Percentiles rank a stretch among this genome's conserved stretches.
These are phyloP conservation scores for Citrullus amarus DNA, from an alignment of 306 rosid genomes.

Conservation along the genomic window DNA sequence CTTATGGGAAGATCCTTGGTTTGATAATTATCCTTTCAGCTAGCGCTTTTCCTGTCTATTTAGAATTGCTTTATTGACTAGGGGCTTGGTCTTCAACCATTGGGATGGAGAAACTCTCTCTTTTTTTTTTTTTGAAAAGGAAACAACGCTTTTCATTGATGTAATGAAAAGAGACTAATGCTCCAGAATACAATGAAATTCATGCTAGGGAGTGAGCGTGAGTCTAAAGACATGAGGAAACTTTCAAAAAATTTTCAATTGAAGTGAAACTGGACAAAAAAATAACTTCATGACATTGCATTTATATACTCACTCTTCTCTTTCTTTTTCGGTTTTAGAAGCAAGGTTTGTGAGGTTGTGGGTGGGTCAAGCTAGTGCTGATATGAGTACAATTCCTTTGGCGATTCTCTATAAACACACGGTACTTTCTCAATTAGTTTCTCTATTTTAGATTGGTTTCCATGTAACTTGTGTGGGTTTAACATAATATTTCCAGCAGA, in stretches of 20 bases:
- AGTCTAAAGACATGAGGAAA: background rate
- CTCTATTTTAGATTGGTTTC: background rate
- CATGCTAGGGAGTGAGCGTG: too few species aligned
- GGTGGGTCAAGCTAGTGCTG: constrained; percentile 44
- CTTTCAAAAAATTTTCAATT: background rate
- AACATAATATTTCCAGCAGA: background rate
- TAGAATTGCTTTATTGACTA: too few species aligned
- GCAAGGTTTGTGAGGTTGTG: constrained; percentile 46
- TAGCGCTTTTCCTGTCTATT: too few species aligned
- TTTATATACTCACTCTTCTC: background rate
- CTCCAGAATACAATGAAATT: too few species aligned
- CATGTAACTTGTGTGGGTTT: background rate
- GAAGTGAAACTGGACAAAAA: background rate
- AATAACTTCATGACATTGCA: background rate
- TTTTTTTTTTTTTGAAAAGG: too few species aligned
- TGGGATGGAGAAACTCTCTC: too few species aligned
- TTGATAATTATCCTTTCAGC: too few species aligned
- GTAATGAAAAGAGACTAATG: too few species aligned
- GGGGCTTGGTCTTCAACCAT: too few species aligned
- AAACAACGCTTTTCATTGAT: too few species aligned
- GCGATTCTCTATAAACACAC: constrained; percentile 45
- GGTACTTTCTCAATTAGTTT: constrained; percentile 30
- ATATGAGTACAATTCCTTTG: constrained; percentile 41
- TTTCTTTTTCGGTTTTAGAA: constrained; percentile 30
- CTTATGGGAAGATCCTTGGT: too few species aligned